Evolutionary conservation across 306 rosid species (phyloP), one percentile per base, ranked within the genome.

Genomic region (Vigna hirtella): DNA sequence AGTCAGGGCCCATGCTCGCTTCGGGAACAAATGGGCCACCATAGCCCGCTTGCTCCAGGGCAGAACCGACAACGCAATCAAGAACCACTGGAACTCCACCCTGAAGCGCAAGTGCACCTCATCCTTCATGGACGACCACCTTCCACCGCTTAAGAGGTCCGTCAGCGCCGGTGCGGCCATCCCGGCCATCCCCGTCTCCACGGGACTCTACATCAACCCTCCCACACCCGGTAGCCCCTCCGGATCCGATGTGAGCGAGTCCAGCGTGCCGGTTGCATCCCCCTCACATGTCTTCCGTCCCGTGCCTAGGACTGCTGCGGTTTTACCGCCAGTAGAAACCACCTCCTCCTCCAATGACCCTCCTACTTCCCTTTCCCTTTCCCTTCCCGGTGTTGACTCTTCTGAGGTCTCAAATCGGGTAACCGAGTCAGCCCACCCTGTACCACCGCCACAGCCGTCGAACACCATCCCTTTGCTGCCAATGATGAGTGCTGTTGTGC

Each of bases 71-170:
- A 95, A 95, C 99, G 99, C 99, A 0, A 89, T 95, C 16, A 95
- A 95, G 67, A 95, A 95, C 66, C 99, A 95, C 87, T 95, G 99
- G 99, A 95, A 95, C 88, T 95, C 99, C 0, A 95, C 98, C 36
- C 81, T 95, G 62, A 95, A 95, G 81, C 85, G 99, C 6, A 93
- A 93, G 94, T 90, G 94, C 81, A 42, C 86, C 0, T 79, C 91
- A 28, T 63, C 82, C 65, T 62, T 64, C 53, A 74, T 77, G 6
- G 89, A 86, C 4, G 85, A 74, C 36, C 13, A 9, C 1, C 47
- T 57, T 22, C 97, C 70, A 72, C 99, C 98, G 5, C 45, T 88
- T 2, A 94, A 94, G 65, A 47, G 96, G 20, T 92, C 98, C 13
- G 86, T 82, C 0, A 94, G 97, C 45, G 91, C 94, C 32, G 98